Evolutionary conservation across 2,329 filamentous ascomycete genomes (phyloP).

Genomic region (Madurella mycetomatis): DNA sequence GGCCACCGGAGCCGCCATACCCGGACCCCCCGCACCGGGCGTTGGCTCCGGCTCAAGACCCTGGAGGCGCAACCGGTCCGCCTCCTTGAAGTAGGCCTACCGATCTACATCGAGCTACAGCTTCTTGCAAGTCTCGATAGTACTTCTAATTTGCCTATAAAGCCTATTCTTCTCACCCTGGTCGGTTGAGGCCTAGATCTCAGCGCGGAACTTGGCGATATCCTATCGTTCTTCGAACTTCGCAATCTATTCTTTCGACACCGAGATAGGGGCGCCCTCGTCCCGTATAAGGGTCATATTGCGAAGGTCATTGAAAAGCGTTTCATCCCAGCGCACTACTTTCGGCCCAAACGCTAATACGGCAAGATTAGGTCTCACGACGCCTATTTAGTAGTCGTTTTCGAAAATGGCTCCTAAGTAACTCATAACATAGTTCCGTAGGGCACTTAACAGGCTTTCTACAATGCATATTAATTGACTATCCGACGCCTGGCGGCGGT

Average conservation of each 20-base stretch:
- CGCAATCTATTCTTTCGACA: constrained; percentile 10
- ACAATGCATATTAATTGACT: not conserved
- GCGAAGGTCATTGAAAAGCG: constrained; percentile 13
- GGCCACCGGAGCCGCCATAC: constrained; percentile 13
- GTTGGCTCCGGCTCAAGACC: constrained; percentile 10
- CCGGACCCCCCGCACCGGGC: constrained; percentile 2
- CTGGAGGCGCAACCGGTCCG: constrained; percentile 10
- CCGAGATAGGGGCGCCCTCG: constrained; percentile 8
- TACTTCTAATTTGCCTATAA: constrained; percentile 7
- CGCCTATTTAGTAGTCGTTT: constrained; percentile 9
- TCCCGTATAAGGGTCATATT: constrained; percentile 12
- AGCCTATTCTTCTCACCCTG: constrained; percentile 11
- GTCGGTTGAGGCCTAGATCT: constrained; percentile 7
- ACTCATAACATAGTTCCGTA: constrained; percentile 14
- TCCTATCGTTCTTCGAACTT: constrained; percentile 13
- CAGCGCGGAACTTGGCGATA: constrained; percentile 5
- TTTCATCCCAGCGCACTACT: constrained; percentile 8
- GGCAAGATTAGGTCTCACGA: constrained; percentile 12
- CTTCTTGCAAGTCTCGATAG: constrained; percentile 7
- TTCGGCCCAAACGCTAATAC: constrained; percentile 7
- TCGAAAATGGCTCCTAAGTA: constrained; percentile 10
- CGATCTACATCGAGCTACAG: constrained; percentile 11
- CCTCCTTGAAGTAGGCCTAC: constrained; percentile 14
- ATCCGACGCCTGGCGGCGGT: not conserved
- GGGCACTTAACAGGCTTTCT: constrained; percentile 10